Conservation (phyloP, 2,329 filamentous ascomycete species). For the Stagonosporopsis vannaccii region DNA sequence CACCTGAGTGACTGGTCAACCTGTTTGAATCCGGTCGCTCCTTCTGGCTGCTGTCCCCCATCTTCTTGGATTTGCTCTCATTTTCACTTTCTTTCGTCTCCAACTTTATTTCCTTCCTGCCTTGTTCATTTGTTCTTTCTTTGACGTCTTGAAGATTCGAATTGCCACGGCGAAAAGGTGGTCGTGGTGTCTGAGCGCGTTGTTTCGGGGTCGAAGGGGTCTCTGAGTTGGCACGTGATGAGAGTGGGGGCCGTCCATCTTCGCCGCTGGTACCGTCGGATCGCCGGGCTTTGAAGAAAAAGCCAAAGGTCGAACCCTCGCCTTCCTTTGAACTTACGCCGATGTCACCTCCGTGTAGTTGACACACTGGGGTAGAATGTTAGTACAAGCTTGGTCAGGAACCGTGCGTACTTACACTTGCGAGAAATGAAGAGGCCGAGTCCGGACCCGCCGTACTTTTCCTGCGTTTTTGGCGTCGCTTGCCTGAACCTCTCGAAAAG, state of each 20-base stretch:
- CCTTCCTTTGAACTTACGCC: slow-evolving; percentile 46
- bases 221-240: slow-evolving; percentile 36
- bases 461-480: slow-evolving; percentile 51
- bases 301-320: slow-evolving; percentile 48
- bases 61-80: neutral
- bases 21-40: slow-evolving; percentile 8
- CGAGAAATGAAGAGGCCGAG: slow-evolving; percentile 49
- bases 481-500: slow-evolving; percentile 54
- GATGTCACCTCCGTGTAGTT: slow-evolving; percentile 49
- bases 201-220: slow-evolving; percentile 17
- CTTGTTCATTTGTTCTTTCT: slow-evolving; percentile 26
- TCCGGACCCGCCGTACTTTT: slow-evolving; percentile 53
- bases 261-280: slow-evolving; percentile 29
- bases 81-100: slow-evolving; percentile 1
- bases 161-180: slow-evolving; percentile 36
- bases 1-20: slow-evolving; percentile 29
- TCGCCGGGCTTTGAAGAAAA: slow-evolving; percentile 48
- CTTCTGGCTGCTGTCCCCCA: neutral
- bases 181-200: slow-evolving; percentile 28
- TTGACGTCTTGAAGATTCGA: slow-evolving; percentile 39
- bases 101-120: slow-evolving; percentile 10
- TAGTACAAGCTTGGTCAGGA: neutral
- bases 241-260: slow-evolving; percentile 35
- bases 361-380: slow-evolving; percentile 34
- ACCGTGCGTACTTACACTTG: slow-evolving; percentile 34